Percentiles rank a stretch among this genome's conserved stretches.
These are phyloP conservation scores for Marvania coccoides DNA, from an alignment of 139 green algal genomes.

Conservation along the genomic window DNA sequence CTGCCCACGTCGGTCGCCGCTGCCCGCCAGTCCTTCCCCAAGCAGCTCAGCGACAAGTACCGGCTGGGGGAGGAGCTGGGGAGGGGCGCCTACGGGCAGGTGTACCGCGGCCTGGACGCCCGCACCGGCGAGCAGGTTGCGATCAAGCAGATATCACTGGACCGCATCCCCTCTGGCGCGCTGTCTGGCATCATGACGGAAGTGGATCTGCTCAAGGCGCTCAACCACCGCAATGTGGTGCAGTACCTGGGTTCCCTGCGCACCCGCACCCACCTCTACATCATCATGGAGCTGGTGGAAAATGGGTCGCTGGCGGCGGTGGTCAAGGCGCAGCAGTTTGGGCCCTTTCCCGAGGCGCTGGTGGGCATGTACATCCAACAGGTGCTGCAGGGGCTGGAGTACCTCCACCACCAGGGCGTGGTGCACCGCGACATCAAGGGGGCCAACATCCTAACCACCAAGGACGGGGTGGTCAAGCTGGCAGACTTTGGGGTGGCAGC, in stretches of 20 bases:
- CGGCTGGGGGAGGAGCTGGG: constrained; percentile 86
- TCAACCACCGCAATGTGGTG: constrained; percentile 96
- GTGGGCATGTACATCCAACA: constrained; percentile 87
- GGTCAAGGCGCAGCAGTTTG: constrained; percentile 88
- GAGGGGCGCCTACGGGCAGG: constrained; percentile 73
- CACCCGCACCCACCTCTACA: constrained; percentile 86
- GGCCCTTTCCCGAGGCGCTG: constrained; percentile 80
- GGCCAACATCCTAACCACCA: constrained; percentile 90
- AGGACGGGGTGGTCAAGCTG: constrained; percentile 92
- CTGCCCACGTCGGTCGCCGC: too few relatives aligned
- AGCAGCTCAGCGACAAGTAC: constrained; percentile 42
- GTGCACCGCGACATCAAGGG: constrained; percentile 96
- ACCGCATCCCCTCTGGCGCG: background rate
- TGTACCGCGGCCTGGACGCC: constrained; percentile 88
- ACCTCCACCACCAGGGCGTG: constrained; percentile 90
- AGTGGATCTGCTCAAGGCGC: constrained; percentile 83
- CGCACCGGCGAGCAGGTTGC: constrained; percentile 79
- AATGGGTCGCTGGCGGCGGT: constrained; percentile 75
- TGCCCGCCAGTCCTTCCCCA: background rate
- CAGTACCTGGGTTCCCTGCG: constrained; percentile 93
- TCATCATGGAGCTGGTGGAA: constrained; percentile 97
- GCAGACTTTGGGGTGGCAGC: constrained; percentile 96
- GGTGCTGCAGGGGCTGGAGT: constrained; percentile 66
- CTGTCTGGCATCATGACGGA: constrained; percentile 68
- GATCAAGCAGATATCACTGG: constrained; percentile 81